These are phyloP conservation scores for Rhizopus arrhizus DNA, from an alignment of 371 early-diverging fungal species.

Conservation along the genomic window DNA sequence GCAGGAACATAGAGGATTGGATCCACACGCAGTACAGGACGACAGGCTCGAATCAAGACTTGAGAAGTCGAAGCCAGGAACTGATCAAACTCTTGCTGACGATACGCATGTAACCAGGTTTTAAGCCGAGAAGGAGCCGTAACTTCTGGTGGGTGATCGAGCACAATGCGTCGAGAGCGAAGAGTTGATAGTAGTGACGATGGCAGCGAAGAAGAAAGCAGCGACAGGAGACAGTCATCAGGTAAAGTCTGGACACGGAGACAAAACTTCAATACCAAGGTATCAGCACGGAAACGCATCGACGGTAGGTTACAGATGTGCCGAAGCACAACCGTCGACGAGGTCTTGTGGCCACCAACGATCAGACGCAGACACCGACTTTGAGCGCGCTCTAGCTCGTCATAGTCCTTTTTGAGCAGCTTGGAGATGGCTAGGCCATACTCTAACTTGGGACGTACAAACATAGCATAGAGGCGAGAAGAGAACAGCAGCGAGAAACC, in stretches of 20 bases:
- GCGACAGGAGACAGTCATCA: constrained; percentile 9
- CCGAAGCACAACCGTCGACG: constrained; percentile 15
- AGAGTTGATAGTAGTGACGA: no score
- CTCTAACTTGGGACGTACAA: no score
- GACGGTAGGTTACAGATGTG: constrained; percentile 19
- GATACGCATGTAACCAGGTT: no score
- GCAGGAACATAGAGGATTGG: background rate
- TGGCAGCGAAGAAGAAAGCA: background rate
- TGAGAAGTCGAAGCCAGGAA: background rate
- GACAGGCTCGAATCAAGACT: background rate
- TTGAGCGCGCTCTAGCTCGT: no score
- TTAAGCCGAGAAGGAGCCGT: background rate
- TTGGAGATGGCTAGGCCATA: no score
- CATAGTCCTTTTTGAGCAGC: no score
- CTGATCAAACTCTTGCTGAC: no score
- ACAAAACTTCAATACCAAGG: constrained; percentile 9
- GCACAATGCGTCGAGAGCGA: background rate
- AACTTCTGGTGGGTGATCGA: background rate
- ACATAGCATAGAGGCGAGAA: no score
- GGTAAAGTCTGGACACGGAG: constrained; percentile 6
- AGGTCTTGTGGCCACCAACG: no score
- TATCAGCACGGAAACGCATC: constrained; percentile 8
- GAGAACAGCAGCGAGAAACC: no score
- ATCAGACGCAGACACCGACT: no score
- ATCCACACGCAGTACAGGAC: no score